phyloP scores from a whole-genome alignment of 139 green algal genomes.

The Tetradesmus lagerheimii region DNA sequence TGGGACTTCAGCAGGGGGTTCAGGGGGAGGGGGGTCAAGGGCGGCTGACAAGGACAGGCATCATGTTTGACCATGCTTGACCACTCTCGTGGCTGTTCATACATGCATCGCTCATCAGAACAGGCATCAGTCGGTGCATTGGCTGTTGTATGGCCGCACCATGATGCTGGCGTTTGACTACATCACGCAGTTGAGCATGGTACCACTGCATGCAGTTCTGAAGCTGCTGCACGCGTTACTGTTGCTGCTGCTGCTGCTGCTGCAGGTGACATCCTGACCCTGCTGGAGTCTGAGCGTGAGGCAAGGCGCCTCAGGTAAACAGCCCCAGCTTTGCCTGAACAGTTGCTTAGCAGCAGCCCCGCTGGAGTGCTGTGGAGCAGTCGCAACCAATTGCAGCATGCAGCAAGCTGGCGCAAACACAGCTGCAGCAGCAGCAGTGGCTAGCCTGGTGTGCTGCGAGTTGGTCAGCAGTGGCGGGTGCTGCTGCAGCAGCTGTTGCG shows the following conservation, averaged over 20 bases:
- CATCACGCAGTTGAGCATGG: not conserved
- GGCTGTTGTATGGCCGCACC: too few species aligned
- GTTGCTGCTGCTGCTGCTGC: not conserved
- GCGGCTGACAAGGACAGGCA: too few species aligned
- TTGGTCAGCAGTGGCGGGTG: not conserved
- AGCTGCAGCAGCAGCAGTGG: not conserved
- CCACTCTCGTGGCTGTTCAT: too few species aligned
- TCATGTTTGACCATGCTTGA: too few species aligned
- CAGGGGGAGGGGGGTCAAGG: too few species aligned
- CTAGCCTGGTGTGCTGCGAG: not conserved
- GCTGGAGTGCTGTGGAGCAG: too few species aligned
- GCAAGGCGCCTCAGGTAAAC: slow-evolving; percentile 92
- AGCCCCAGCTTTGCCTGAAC: not conserved
- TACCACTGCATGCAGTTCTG: not conserved
- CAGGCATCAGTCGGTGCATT: too few species aligned
- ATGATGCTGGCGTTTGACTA: too few species aligned
- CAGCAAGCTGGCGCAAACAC: not conserved
- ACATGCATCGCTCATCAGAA: too few species aligned
- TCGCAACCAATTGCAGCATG: not conserved
- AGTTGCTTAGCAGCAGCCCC: not conserved
- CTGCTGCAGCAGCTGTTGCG: not conserved
- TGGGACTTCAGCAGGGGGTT: too few species aligned
- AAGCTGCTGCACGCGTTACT: not conserved
- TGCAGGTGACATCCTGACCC: slow-evolving; percentile 96
- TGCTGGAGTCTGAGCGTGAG: slow-evolving; percentile 99